Conservation (phyloP, 371 early-diverging fungal species). For the Rhizopus delemar region DNA sequence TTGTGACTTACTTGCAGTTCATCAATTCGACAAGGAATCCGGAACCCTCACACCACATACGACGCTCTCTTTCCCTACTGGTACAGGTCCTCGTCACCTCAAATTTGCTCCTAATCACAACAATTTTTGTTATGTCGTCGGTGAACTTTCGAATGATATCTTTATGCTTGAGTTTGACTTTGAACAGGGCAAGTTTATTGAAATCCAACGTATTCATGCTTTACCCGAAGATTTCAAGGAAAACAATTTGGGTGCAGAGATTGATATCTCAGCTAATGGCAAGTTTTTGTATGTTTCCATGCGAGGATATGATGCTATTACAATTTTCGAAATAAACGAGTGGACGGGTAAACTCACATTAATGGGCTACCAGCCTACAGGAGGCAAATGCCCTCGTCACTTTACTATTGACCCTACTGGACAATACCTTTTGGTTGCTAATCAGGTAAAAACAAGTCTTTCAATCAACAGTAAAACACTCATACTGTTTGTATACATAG, state of each 20-base stretch:
- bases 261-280: slow-evolving; percentile 40
- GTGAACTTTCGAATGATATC: slow-evolving; percentile 41
- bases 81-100: slow-evolving; percentile 50
- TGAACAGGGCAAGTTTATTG: slow-evolving; percentile 30
- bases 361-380: slow-evolving; percentile 30
- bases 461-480: background rate
- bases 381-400: slow-evolving; percentile 47
- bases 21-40: slow-evolving; percentile 22
- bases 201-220: slow-evolving; percentile 34
- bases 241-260: slow-evolving; percentile 38
- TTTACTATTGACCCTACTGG: slow-evolving; percentile 50
- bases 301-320: slow-evolving; percentile 43
- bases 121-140: slow-evolving; percentile 36
- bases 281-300: slow-evolving; percentile 42
- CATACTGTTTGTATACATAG: slow-evolving; percentile 17
- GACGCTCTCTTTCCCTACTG: slow-evolving; percentile 35
- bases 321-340: slow-evolving; percentile 35
- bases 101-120: slow-evolving; percentile 35
- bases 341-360: slow-evolving; percentile 36
- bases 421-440: slow-evolving; percentile 38
- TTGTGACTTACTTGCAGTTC: slow-evolving; percentile 35
- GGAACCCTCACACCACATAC: slow-evolving; percentile 15
- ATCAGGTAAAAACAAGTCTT: slow-evolving; percentile 28
- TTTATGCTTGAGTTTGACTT: slow-evolving; percentile 39
- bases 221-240: slow-evolving; percentile 36